Conservation (phyloP, 75 land plant genomes). For the Adiantum capillusveneris region DNA sequence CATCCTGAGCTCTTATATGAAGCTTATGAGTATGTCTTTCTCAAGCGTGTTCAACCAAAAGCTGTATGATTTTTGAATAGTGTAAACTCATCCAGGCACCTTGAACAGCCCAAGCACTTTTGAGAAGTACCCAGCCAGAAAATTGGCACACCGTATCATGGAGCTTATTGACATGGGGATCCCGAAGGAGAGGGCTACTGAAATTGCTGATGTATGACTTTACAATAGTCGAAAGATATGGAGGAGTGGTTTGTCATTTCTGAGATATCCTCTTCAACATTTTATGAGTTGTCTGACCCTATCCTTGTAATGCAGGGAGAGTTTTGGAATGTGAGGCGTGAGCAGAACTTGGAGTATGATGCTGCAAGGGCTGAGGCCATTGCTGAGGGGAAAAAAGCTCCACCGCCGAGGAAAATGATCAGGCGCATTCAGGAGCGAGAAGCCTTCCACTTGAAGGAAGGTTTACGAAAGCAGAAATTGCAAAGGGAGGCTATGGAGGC, state of each 20-base stretch:
- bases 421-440: constrained; percentile 1
- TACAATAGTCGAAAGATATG: no score
- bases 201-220: constrained; percentile 4
- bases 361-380: background rate
- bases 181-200: constrained; percentile 3
- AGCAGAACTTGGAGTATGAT: background rate
- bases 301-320: constrained; percentile 10
- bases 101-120: background rate
- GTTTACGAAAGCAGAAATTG: background rate
- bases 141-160: constrained; percentile 3
- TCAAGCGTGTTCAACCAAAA: no score
- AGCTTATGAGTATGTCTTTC: background rate
- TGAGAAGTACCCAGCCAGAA: constrained; percentile 1
- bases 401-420: constrained; percentile 3
- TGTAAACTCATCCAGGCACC: background rate
- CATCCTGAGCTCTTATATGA: constrained; percentile 3
- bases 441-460: constrained; percentile 1
- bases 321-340: constrained; percentile 5
- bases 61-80: no score
- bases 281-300: no score
- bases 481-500: constrained; percentile 2
- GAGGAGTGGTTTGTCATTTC: no score
- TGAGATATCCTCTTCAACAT: no score
- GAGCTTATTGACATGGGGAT: constrained; percentile 8
- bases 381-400: constrained; percentile 1